Evolutionary conservation across 768 basidiomycete genomes (phyloP), one percentile per base, ranked within the genome.

Genomic region (Kwoniella shandongensis): DNA sequence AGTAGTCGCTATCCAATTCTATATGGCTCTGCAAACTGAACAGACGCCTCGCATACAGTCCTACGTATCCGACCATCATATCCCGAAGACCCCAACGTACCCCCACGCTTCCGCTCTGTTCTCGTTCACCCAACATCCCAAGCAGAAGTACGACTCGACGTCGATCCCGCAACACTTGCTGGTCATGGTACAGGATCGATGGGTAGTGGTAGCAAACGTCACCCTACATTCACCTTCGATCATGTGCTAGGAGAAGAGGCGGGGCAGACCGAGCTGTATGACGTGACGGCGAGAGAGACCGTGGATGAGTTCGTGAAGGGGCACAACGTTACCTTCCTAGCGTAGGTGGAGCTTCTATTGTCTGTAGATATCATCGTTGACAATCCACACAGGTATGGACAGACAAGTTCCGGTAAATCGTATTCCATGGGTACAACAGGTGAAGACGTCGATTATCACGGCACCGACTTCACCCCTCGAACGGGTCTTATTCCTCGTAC

Each of bases 351-450:
- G n/a, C n/a, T n/a, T n/a, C n/a, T n/a, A n/a, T n/a, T n/a, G n/a
- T n/a, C n/a, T n/a, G n/a, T n/a, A n/a, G n/a, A n/a, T n/a, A n/a
- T n/a, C n/a, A n/a, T n/a, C n/a, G n/a, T 46, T 63, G 54, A 53
- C 44, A 22, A 10, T 45, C 38, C 29, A n/a, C 40, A 46, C 38
- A 75, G 75, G 11, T 76, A 99, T 78, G 94, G 94, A 35, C 94
- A 97, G 77, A 97, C 94, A 1, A 89, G 88, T 64, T 91, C 89
- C 63, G 94, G 94, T 56, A 99, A 99, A 79, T 92, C 90, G 0
- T 92, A 91, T 77, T 91, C 94, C 40, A 98, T 98, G 96, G 93
- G 94, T 27, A 94, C 94, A 48, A 81, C 90, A 50, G 91, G 94
- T 79, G 82, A 94, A 39, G 90, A 93, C 62, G 83, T 85, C 36